A percentile compares a stretch with the other conserved stretches of the same genome.
phyloP scores from a whole-genome alignment of 805 yeast genomes.

The Barnettozyma pratensis region DNA sequence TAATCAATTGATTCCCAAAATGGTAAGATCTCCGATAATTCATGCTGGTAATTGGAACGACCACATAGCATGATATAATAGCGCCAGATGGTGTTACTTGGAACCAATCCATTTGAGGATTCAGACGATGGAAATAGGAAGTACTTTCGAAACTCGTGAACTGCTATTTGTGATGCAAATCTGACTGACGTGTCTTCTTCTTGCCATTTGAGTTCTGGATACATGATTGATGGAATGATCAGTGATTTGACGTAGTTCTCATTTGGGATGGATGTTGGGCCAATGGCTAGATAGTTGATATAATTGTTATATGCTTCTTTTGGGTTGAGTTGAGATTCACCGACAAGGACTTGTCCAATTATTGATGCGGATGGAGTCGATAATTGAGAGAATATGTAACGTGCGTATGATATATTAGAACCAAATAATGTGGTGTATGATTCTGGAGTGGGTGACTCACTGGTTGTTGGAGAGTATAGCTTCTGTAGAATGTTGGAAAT shows the following conservation, averaged over 20 bases:
- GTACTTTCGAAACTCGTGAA: slow-evolving; percentile 46
- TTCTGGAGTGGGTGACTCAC: neutral
- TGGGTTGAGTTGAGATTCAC: slow-evolving; percentile 32
- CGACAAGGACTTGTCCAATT: slow-evolving; percentile 19
- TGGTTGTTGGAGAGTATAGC: slow-evolving; percentile 5
- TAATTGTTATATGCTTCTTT: slow-evolving; percentile 26
- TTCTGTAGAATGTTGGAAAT: slow-evolving; percentile 9
- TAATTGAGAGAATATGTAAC: slow-evolving; percentile 18
- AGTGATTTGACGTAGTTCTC: slow-evolving; percentile 36
- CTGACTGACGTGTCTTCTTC: slow-evolving; percentile 25
- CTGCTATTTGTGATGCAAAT: slow-evolving; percentile 56
- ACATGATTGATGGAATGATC: slow-evolving; percentile 40
- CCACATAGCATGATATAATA: slow-evolving; percentile 48
- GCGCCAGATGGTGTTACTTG: slow-evolving; percentile 39
- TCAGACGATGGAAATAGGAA: slow-evolving; percentile 17
- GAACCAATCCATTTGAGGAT: slow-evolving; percentile 3
- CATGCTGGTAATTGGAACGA: slow-evolving; percentile 40
- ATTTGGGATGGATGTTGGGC: slow-evolving; percentile 25
- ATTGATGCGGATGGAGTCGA: slow-evolving; percentile 13
- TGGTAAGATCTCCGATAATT: slow-evolving; percentile 43
- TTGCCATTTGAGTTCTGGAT: slow-evolving; percentile 36
- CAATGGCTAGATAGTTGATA: slow-evolving; percentile 10
- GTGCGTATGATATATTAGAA: slow-evolving; percentile 16
- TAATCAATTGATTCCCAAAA: slow-evolving; percentile 50
- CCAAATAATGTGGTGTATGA: slow-evolving; percentile 3